Conservation (phyloP, 75 land plant species). For the Pseudotsuga menziesii region DNA sequence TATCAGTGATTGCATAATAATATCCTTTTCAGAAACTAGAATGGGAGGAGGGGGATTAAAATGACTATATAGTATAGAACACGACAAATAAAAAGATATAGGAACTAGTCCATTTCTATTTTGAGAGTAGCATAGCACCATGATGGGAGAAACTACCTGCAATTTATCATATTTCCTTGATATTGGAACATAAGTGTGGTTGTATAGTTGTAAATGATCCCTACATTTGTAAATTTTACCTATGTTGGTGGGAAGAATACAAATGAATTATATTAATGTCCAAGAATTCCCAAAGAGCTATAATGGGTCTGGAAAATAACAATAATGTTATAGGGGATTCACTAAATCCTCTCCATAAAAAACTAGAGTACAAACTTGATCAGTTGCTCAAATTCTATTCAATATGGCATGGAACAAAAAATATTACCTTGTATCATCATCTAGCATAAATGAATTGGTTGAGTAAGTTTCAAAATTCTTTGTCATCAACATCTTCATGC, state of each 20-base stretch:
- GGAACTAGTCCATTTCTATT: no score
- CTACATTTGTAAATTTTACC: no score
- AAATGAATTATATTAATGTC: not conserved
- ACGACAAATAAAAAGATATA: no score
- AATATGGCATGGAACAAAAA: not conserved
- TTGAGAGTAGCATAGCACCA: no score
- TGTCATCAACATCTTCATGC: slow-evolving; percentile 83
- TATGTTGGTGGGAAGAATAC: not conserved
- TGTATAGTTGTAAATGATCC: no score
- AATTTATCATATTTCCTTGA: no score
- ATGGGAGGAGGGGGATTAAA: no score
- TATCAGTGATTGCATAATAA: no score
- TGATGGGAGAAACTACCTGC: no score
- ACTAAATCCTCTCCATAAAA: not conserved
- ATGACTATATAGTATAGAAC: no score
- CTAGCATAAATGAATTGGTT: slow-evolving; percentile 87
- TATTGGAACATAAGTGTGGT: no score
- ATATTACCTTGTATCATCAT: slow-evolving; percentile 92
- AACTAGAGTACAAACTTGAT: not conserved
- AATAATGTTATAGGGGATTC: not conserved
- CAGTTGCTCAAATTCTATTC: not conserved
- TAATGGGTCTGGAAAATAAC: not conserved
- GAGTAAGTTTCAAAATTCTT: slow-evolving; percentile 57
- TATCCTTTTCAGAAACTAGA: no score
- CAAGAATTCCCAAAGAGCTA: not conserved